Evolutionary conservation across 148 eudicot species (phyloP).

Genomic region (Vaccinium myrtillus): DNA sequence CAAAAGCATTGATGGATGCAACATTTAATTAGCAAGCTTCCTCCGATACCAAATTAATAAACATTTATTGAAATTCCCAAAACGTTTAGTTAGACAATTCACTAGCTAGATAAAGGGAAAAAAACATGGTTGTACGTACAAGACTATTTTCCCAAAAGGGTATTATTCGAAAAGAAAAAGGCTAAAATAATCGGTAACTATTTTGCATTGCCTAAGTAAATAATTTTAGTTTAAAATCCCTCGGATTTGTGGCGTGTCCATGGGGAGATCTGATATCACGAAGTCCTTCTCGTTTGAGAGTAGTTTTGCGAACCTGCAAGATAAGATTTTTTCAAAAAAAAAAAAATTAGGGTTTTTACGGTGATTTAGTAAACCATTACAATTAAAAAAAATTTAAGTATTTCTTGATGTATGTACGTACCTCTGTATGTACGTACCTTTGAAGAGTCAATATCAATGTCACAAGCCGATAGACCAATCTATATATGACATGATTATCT

Average conservation of each 20-base stretch:
- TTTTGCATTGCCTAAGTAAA: neutral
- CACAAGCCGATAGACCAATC: too few species aligned
- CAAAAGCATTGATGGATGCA: too few species aligned
- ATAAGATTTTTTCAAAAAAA: too few species aligned
- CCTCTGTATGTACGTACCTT: too few species aligned
- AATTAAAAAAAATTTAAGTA: too few species aligned
- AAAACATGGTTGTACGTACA: neutral
- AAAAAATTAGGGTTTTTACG: neutral
- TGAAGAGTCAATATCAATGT: too few species aligned
- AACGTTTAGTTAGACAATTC: neutral
- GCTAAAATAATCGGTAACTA: neutral
- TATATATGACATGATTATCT: too few species aligned
- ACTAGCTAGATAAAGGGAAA: neutral
- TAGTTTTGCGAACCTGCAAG: slow-evolving; percentile 12
- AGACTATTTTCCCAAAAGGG: too few species aligned
- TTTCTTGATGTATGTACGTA: neutral
- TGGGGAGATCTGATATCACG: neutral
- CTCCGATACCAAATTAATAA: neutral
- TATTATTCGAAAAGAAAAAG: neutral
- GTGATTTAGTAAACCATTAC: neutral
- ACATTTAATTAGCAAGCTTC: too few species aligned
- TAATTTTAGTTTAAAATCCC: neutral
- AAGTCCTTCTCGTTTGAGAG: neutral
- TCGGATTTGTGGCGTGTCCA: neutral
- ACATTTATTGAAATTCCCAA: neutral